Evolutionary conservation across 1,139 yeast species (phyloP).

Genomic region (Hansenula lynferdii): DNA sequence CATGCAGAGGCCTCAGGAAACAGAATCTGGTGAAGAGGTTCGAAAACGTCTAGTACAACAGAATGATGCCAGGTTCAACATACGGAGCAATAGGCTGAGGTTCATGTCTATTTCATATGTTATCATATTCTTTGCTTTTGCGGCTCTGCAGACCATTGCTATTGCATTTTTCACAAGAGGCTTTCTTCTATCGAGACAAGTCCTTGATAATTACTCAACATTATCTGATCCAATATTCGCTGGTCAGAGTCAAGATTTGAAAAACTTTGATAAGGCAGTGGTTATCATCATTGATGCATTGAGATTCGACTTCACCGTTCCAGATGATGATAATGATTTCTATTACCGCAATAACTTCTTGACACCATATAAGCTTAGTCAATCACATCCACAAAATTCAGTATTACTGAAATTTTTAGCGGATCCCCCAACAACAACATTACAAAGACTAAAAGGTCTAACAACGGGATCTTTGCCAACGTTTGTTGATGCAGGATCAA

Average conservation of each 20-base stretch:
- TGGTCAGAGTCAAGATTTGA: conserved; percentile 18
- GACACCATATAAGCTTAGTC: conserved; percentile 50
- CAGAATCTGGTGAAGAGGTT: conserved; percentile 17
- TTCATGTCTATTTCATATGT: conserved; percentile 31
- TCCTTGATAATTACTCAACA: conserved; percentile 53
- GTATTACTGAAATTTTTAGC: conserved; percentile 79
- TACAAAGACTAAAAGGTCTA: conserved; percentile 88
- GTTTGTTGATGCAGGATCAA: conserved; percentile 95
- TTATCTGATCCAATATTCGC: conserved; percentile 19
- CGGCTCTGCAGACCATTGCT: conserved; percentile 40
- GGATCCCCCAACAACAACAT: conserved; percentile 96
- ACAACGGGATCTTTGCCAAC: conserved; percentile 97
- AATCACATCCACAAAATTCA: conserved; percentile 51
- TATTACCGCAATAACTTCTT: conserved; percentile 64
- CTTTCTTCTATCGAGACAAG: conserved; percentile 77
- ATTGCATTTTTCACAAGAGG: conserved; percentile 80
- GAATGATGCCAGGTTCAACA: conserved; percentile 15
- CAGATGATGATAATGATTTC: conserved; percentile 38
- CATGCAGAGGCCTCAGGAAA: not conserved
- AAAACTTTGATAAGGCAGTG: conserved; percentile 66
- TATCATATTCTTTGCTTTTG: conserved; percentile 28
- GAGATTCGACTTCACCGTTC: conserved; percentile 84
- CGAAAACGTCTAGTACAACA: conserved; percentile 18
- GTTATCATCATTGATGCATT: conserved; percentile 85
- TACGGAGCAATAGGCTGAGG: conserved; percentile 25